Conservation (phyloP, 2,329 filamentous ascomycete genomes). For the Botryotinia calthae region DNA sequence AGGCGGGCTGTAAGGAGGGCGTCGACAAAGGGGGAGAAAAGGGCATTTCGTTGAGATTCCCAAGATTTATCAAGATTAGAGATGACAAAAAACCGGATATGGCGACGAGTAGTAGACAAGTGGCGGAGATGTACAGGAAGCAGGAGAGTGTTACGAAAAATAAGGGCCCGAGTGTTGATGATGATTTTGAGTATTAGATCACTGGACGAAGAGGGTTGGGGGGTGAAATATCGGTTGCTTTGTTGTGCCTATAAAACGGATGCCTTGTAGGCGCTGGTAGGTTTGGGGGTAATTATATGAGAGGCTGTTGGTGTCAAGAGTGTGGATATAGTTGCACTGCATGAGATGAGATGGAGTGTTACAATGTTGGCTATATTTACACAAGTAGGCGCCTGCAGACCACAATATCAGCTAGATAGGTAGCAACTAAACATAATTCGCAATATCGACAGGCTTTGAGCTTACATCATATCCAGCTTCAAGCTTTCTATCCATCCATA, state of each 20-base stretch:
- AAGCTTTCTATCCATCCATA: background rate
- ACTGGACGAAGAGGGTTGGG: background rate
- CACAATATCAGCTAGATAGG: background rate
- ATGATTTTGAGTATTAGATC: conserved; percentile 90
- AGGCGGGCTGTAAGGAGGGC: conserved; percentile 81
- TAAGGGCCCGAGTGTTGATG: conserved; percentile 84
- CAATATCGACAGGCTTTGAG: background rate
- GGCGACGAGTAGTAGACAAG: conserved; percentile 78
- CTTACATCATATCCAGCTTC: background rate
- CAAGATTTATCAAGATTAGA: conserved; percentile 83
- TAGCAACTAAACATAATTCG: background rate
- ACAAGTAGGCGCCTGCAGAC: background rate
- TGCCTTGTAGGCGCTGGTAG: background rate
- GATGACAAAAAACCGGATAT: conserved; percentile 96
- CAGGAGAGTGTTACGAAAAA: conserved; percentile 83
- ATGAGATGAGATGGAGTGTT: background rate
- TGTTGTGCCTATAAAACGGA: background rate
- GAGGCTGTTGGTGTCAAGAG: background rate
- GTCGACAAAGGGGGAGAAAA: conserved; percentile 67
- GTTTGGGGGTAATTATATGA: background rate
- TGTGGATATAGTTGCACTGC: background rate
- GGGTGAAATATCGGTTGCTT: background rate
- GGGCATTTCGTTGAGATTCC: conserved; percentile 87
- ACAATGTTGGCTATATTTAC: background rate
- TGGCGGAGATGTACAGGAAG: conserved; percentile 95